Percentiles rank a stretch among this genome's conserved stretches.
These are phyloP conservation scores for Metschnikowia henanensis DNA, from an alignment of 805 yeast genomes.

Conservation along the genomic window DNA sequence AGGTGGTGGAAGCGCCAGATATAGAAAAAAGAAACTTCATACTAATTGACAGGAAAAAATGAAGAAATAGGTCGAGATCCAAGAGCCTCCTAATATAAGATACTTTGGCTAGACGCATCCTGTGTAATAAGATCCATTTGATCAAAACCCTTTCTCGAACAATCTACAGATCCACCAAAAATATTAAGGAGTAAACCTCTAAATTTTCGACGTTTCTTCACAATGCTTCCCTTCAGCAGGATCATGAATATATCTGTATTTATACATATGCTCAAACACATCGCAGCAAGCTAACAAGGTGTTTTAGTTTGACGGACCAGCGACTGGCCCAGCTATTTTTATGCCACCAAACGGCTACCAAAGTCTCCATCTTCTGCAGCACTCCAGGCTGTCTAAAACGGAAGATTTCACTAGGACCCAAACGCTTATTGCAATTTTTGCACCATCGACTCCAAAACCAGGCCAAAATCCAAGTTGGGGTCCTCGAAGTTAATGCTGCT, in stretches of 20 bases:
- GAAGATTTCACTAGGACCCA: background rate
- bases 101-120: too few species aligned
- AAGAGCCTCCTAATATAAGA: too few species aligned
- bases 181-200: too few species aligned
- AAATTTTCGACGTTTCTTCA: too few species aligned
- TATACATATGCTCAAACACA: background rate
- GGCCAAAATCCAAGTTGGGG: slow-evolving; percentile 84
- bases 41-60: too few species aligned
- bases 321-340: background rate
- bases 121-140: too few species aligned
- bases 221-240: background rate
- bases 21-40: too few species aligned
- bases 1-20: too few species aligned
- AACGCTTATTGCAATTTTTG: slow-evolving; percentile 44
- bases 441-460: slow-evolving; percentile 63
- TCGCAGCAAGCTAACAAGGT: background rate
- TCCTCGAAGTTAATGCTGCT: slow-evolving; percentile 67
- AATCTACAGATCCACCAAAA: too few species aligned
- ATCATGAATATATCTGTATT: slow-evolving; percentile 5
- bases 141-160: too few species aligned
- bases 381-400: background rate
- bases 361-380: background rate
- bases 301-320: background rate
- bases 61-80: too few species aligned
- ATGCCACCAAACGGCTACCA: background rate